phyloP scores from a whole-genome alignment of 176 grass and related monocot genomes.

The Musa beccarii region DNA sequence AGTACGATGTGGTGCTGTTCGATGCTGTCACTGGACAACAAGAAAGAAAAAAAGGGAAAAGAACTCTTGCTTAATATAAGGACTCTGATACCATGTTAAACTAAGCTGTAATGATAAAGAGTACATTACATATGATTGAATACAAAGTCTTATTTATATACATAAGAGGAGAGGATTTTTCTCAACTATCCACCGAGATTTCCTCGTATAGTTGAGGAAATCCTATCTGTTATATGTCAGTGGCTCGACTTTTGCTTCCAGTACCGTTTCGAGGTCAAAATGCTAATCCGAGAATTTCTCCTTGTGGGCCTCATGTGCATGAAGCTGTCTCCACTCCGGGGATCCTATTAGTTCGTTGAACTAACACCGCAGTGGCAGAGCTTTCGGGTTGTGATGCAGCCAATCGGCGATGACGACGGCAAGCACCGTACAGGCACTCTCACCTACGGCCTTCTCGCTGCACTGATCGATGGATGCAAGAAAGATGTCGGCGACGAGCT shows the following conservation, averaged over 20 bases:
- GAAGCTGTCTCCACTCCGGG: conserved; percentile 78
- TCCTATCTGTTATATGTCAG: too few species aligned
- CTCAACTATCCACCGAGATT: too few species aligned
- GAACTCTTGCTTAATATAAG: too few species aligned
- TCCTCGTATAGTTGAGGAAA: too few species aligned
- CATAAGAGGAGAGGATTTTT: too few species aligned
- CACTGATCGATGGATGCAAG: conserved; percentile 95
- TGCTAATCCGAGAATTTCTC: conserved; percentile 69
- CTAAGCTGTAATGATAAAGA: too few species aligned
- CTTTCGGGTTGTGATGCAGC: conserved; percentile 52
- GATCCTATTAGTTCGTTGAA: conserved; percentile 79
- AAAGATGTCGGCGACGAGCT: conserved; percentile 63
- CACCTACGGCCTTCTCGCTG: conserved; percentile 77
- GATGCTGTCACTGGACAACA: too few species aligned
- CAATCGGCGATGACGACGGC: conserved; percentile 82
- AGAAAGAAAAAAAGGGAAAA: too few species aligned
- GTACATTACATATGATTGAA: too few species aligned
- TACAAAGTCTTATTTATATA: too few species aligned
- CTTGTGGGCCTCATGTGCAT: conserved; percentile 32
- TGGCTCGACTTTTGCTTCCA: conserved; percentile 51
- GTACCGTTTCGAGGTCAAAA: conserved; percentile 93
- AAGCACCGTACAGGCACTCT: conserved; percentile 70
- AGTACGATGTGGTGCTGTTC: too few species aligned
- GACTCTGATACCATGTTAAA: too few species aligned
- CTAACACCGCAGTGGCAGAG: conserved; percentile 61